Conservation (phyloP, 495 filamentous ascomycete species). For the Lasiosphaeria ovina region DNA sequence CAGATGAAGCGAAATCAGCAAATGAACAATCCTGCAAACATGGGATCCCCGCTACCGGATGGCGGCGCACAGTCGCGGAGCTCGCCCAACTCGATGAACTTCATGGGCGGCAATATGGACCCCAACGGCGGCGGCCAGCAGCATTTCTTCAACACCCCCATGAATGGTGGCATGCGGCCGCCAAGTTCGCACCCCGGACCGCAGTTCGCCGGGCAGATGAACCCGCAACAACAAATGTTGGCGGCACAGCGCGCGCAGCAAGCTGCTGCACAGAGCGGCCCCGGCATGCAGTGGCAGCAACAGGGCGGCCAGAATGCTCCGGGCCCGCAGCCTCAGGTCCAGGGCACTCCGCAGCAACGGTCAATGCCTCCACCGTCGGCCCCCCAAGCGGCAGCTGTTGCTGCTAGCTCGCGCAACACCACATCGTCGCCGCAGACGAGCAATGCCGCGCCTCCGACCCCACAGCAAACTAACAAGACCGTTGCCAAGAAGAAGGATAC, state of each 20-base stretch:
- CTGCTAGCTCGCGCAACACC: constrained; percentile 55
- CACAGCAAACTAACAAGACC: constrained; percentile 72
- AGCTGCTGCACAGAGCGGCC: constrained; percentile 33
- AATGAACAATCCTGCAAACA: constrained; percentile 67
- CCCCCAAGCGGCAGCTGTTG: constrained; percentile 51
- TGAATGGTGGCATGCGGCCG: constrained; percentile 77
- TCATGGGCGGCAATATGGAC: constrained; percentile 66
- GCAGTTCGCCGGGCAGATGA: constrained; percentile 65
- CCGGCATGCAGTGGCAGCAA: constrained; percentile 55
- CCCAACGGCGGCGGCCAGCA: constrained; percentile 34
- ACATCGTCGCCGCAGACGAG: constrained; percentile 78
- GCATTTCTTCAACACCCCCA: constrained; percentile 39
- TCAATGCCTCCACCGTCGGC: constrained; percentile 90
- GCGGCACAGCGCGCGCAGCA: constrained; percentile 34
- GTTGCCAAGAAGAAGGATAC: constrained; percentile 83
- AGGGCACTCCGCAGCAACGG: constrained; percentile 73
- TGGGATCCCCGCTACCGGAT: constrained; percentile 80
- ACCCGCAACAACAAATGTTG: constrained; percentile 37
- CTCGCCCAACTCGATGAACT: constrained; percentile 80
- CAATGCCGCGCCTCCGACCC: constrained; percentile 80
- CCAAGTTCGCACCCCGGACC: constrained; percentile 78
- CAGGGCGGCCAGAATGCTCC: constrained; percentile 59
- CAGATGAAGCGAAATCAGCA: constrained; percentile 93
- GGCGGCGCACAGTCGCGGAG: constrained; percentile 60
- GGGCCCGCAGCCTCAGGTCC: constrained; percentile 55